These are phyloP conservation scores for Pleurotus citrinopileatus DNA, from an alignment of 768 basidiomycete genomes.

Conservation along the genomic window DNA sequence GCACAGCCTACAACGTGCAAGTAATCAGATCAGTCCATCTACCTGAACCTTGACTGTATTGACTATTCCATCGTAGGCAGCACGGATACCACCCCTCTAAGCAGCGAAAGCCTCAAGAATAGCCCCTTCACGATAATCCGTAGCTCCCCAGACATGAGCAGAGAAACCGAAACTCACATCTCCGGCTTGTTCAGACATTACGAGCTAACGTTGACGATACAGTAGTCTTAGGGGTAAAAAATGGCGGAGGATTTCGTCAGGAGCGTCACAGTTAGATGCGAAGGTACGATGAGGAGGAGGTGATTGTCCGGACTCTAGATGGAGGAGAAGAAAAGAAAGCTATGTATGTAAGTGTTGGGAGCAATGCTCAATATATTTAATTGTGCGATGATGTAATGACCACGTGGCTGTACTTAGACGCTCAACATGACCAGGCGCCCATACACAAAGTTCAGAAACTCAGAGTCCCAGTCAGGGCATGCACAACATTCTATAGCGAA, in stretches of 20 bases:
- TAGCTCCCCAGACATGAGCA: neutral
- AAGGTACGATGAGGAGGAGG: neutral
- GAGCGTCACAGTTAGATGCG: neutral
- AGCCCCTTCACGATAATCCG: constrained; percentile 11
- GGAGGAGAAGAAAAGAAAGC: neutral
- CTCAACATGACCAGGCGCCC: too few relatives aligned
- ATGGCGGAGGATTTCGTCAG: neutral
- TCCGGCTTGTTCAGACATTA: constrained; percentile 23
- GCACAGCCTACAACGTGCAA: constrained; percentile 55
- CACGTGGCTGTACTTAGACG: neutral
- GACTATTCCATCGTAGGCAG: too few relatives aligned
- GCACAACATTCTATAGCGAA: too few relatives aligned
- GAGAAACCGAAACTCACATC: constrained; percentile 28
- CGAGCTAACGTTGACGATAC: neutral
- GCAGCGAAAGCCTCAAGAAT: too few relatives aligned
- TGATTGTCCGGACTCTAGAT: neutral
- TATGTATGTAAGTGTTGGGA: neutral
- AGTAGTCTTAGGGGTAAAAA: neutral
- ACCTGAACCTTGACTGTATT: neutral
- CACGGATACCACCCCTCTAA: too few relatives aligned
- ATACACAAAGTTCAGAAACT: too few relatives aligned
- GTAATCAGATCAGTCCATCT: neutral
- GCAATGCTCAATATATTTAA: neutral
- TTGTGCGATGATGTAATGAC: neutral
- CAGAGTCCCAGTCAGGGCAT: too few relatives aligned